These are phyloP conservation scores for Euptelea pleiosperma DNA, from an alignment of 164 flowering plant genomes.

Conservation along the genomic window DNA sequence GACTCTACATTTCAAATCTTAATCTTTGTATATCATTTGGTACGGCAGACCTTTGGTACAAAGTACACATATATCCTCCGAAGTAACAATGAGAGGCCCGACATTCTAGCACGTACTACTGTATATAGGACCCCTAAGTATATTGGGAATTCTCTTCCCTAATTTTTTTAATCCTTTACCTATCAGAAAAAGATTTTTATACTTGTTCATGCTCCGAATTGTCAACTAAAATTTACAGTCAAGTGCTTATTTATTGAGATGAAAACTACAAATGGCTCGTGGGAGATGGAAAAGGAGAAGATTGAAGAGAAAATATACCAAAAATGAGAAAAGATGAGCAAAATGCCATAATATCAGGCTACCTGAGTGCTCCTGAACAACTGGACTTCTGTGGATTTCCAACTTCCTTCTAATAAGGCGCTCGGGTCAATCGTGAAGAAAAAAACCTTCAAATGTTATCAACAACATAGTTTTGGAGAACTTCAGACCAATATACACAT, in stretches of 20 bases:
- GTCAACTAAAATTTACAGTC: not conserved
- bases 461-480: no score
- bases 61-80: not conserved
- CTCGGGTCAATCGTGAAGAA: no score
- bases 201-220: not conserved
- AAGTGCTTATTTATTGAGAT: not conserved
- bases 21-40: not conserved
- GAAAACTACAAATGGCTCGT: not conserved
- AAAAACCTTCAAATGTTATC: no score
- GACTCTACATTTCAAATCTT: no score
- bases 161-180: not conserved
- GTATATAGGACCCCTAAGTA: not conserved
- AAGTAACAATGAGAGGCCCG: not conserved
- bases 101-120: not conserved
- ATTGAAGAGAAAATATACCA: not conserved
- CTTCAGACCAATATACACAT: no score
- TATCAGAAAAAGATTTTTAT: not conserved
- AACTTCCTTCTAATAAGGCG: no score
- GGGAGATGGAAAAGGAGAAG: not conserved
- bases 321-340: not conserved
- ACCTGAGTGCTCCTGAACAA: no score
- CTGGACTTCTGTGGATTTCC: no score
- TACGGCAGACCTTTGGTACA: not conserved
- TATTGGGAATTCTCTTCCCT: not conserved
- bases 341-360: not conserved